Evolutionary conservation across 2,329 filamentous ascomycete genomes (phyloP), one percentile per base, ranked within the genome.

Genomic region (Scytalidium lignicola): DNA sequence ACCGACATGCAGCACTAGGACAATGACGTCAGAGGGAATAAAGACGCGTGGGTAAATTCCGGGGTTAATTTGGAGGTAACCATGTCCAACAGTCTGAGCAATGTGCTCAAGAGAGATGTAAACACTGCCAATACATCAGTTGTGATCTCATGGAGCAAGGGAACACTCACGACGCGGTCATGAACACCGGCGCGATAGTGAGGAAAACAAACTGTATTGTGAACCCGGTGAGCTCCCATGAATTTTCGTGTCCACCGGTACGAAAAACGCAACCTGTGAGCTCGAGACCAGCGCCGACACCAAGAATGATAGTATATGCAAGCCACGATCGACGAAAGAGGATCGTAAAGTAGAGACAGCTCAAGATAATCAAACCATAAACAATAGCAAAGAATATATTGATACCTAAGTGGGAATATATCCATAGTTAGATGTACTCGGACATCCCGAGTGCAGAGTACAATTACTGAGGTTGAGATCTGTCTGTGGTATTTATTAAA

Each of bases 1-100:
- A 48, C 79, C 79, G 54, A 76, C 74, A 57, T 83, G 79, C 44
- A 82, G 67, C 44, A 79, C 61, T 51, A 83, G 73, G 55, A 77
- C 80, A 41, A 74, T 73, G 18, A 82, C 67, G 62, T 82, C 79
- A 61, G 72, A 72, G 47, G 78, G 73, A 12, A 57, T 52, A 46
- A 58, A 58, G 9, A 28, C 32, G 18, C 73, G 74, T n/a, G 79
- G 79, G 62, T 80, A 81, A 43, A 70, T 62, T 18, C 63, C 62
- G 2, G 74, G 72, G 15, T 37, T 37, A 7, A 37, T 37, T 4
- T 37, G 6, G 12, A 37, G n/a, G n/a, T 13, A 37, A 37, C 32
- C 32, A 13, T 5, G 12, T 37, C 32, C 32, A 13, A 37, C 32
- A 9, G 32, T n/a, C 32, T 37, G 32, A 5, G 32, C 32, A 9